These are phyloP conservation scores for Coniophora puteana DNA, from an alignment of 1,284 basidiomycete genomes.

Conservation along the genomic window DNA sequence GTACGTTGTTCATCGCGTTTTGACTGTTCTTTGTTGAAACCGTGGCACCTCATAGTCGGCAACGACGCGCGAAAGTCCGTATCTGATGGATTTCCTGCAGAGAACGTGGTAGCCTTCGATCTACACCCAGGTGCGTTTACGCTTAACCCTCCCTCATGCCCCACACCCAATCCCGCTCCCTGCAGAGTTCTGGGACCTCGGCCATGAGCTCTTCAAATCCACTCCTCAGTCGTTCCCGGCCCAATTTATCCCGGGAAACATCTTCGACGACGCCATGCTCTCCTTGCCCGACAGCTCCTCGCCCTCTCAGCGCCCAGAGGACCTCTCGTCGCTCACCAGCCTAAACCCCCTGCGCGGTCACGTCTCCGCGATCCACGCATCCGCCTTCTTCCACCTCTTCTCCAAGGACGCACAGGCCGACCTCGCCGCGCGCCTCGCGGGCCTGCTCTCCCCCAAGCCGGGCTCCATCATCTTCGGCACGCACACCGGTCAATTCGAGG, in stretches of 20 bases:
- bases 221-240: constrained; percentile 21
- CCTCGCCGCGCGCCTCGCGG: constrained; percentile 25
- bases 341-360: constrained; percentile 32
- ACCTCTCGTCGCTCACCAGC: constrained; percentile 19
- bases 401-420: constrained; percentile 27
- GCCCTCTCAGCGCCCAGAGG: too few relatives aligned
- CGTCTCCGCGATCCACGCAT: too few relatives aligned
- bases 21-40: background rate
- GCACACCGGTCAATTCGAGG: constrained; percentile 12
- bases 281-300: too few relatives aligned
- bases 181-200: constrained; percentile 22
- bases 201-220: too few relatives aligned
- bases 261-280: constrained; percentile 17
- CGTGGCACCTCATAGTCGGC: constrained; percentile 5
- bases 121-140: constrained; percentile 4
- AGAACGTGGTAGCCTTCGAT: constrained; percentile 7
- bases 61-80: constrained; percentile 10
- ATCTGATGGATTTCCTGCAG: constrained; percentile 7
- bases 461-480: too few relatives aligned
- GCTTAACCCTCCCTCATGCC: too few relatives aligned
- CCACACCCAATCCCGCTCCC: too few relatives aligned
- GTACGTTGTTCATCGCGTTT: constrained; percentile 4
- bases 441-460: constrained; percentile 29
- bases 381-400: too few relatives aligned
- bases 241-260: constrained; percentile 23